Evolutionary conservation across 1,284 basidiomycete species (phyloP).

Genomic region (Naganishia sp.): DNA sequence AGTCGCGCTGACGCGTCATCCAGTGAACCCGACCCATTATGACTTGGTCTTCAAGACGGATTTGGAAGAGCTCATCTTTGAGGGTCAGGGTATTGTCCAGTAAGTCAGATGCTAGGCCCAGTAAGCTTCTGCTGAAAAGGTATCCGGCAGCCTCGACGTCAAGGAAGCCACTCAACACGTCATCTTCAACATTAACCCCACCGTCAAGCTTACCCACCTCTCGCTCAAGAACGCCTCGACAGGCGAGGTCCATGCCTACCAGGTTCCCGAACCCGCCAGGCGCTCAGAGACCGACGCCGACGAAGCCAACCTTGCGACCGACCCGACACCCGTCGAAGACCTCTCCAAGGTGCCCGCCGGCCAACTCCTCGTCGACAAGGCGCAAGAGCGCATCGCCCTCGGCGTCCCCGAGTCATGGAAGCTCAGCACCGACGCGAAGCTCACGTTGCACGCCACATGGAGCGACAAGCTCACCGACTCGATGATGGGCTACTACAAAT

Average conservation of each 20-base stretch:
- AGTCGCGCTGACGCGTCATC: background rate
- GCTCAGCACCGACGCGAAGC: conserved; percentile 64
- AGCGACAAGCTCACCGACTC: conserved; percentile 65
- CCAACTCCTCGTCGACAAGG: conserved; percentile 59
- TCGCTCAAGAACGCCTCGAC: conserved; percentile 64
- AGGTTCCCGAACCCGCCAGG: conserved; percentile 48
- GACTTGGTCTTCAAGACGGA: conserved; percentile 79
- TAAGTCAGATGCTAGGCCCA: conserved; percentile 41
- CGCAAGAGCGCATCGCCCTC: conserved; percentile 67
- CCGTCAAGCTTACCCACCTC: conserved; percentile 69
- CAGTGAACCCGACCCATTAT: conserved; percentile 71
- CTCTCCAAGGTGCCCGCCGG: conserved; percentile 25
- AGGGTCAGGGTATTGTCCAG: conserved; percentile 76
- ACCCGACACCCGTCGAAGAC: conserved; percentile 20
- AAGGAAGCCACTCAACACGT: conserved; percentile 64
- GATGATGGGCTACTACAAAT: conserved; percentile 61
- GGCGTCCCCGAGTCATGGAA: conserved; percentile 65
- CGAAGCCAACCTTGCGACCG: conserved; percentile 23
- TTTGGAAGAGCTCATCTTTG: conserved; percentile 70
- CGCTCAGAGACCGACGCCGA: conserved; percentile 9
- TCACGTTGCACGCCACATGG: conserved; percentile 55
- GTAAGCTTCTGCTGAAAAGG: background rate
- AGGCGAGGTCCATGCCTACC: conserved; percentile 54
- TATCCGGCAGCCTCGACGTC: conserved; percentile 64
- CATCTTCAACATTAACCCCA: conserved; percentile 68